Base-by-base conservation (phyloP, 768 basidiomycete species). In the Terana coerulea region DNA sequence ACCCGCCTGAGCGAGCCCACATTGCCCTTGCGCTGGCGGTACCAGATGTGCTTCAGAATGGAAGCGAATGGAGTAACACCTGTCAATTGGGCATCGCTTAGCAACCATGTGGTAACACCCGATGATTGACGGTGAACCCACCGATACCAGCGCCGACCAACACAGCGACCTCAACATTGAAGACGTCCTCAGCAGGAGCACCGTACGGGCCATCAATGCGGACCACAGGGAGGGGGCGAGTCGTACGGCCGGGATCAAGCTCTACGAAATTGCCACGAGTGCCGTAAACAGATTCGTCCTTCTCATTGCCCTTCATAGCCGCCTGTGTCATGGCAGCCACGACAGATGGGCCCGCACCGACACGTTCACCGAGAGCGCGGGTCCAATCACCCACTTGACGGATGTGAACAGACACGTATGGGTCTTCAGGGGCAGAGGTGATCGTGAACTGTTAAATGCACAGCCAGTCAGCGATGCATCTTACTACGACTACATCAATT, bases 31-130 rank as follows among this genome's bases (percentile, higher is more conserved):
- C 82, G 84, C 68, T 95, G 92, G 59, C 83, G 81, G 72, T 95
- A 95, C 93, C 93, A 95, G 55, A 98, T 91, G 64, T 97, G 88
- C 72, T 94, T 95, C 58, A 98, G 75, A 61, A 98, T 95, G 17
- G 90, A 91, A 0, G 92, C 92, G 62, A 95, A 98, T 0, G 94
- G 94, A 11, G 95, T 95, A 36, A 98, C 91, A 70, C 87, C 85
- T 87, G 52, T 41, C 30, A 49, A 34, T 50, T 3, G 12, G 17
- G 37, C 14, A 42, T 47, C 30, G 55, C 30, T 35, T 29, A 33
- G n/a, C n/a, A n/a, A n/a, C 28, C 10, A 17, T 31, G 53, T 35
- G 31, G 57, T n/a, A n/a, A n/a, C 12, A 39, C 9, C 17, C n/a
- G 22, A 15, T 31, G 48, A 7, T 33, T 41, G 21, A 12, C 25